Evolutionary conservation across 2,329 filamentous ascomycete genomes (phyloP).

Genomic region (Aspergillus luchuensis): DNA sequence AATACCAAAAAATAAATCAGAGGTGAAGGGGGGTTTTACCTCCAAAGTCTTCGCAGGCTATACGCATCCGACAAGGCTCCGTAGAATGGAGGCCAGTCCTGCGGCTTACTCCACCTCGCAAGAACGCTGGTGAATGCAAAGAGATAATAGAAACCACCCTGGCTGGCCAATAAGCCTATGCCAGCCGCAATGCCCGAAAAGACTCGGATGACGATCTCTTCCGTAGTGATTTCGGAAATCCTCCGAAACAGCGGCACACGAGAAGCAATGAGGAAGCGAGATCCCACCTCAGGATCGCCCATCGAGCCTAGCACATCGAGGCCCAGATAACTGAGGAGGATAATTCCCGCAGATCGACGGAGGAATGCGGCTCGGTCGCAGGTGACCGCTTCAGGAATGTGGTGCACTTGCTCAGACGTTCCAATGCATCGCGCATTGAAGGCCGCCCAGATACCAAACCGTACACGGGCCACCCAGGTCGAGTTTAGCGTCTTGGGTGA

Average conservation of each 20-base stretch:
- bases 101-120: neutral
- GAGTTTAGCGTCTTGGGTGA: neutral
- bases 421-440: slow-evolving; percentile 11
- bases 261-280: slow-evolving; percentile 1
- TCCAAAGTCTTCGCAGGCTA: slow-evolving; percentile 9
- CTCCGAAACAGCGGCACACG: neutral
- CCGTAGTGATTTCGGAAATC: neutral
- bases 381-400: neutral
- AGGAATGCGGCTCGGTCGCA: neutral
- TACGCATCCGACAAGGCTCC: slow-evolving; percentile 8
- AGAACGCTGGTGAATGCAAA: slow-evolving; percentile 3
- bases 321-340: neutral
- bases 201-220: slow-evolving; percentile 4
- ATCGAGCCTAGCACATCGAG: neutral
- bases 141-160: slow-evolving; percentile 2
- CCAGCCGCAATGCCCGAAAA: neutral
- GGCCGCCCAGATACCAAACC: slow-evolving; percentile 7
- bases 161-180: slow-evolving; percentile 3
- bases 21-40: neutral
- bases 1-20: too few relatives aligned
- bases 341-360: neutral
- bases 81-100: slow-evolving; percentile 12
- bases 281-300: neutral
- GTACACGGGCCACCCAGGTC: neutral
- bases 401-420: slow-evolving; percentile 4